Percentiles rank a stretch among this genome's conserved stretches.
Conservation (phyloP, 495 filamentous ascomycete genomes). For the Pseudoneurospora amorphoporcata region DNA sequence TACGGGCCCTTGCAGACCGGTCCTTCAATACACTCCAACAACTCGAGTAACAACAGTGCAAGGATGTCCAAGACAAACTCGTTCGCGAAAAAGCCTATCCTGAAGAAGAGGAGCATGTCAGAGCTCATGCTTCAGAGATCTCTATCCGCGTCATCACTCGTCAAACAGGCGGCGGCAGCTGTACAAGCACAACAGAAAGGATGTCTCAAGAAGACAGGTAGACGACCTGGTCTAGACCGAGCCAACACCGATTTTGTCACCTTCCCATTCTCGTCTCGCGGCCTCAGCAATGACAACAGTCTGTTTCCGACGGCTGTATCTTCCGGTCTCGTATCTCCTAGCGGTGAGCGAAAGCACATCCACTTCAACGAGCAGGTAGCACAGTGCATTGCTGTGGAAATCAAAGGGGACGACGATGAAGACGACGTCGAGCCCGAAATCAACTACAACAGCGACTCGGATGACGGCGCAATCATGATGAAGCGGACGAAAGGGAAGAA, state of each 20-base stretch:
- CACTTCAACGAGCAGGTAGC: slow-evolving; percentile 94
- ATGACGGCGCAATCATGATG: slow-evolving; percentile 81
- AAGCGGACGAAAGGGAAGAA: slow-evolving; percentile 43
- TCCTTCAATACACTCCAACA: slow-evolving; percentile 35
- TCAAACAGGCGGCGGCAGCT: slow-evolving; percentile 88
- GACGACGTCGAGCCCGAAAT: slow-evolving; percentile 44
- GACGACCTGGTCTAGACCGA: slow-evolving; percentile 38
- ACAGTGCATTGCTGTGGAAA: slow-evolving; percentile 90
- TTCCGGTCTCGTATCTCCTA: slow-evolving; percentile 58
- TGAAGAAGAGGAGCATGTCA: slow-evolving; percentile 94
- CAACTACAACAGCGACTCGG: slow-evolving; percentile 48
- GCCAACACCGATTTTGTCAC: slow-evolving; percentile 58
- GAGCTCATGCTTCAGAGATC: slow-evolving; percentile 91
- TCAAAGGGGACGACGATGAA: slow-evolving; percentile 63
- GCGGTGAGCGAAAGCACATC: slow-evolving; percentile 66
- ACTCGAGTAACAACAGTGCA: slow-evolving; percentile 41
- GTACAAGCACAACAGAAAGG: slow-evolving; percentile 79
- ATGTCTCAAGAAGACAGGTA: slow-evolving; percentile 30
- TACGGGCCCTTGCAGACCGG: slow-evolving; percentile 85
- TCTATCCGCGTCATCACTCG: slow-evolving; percentile 76
- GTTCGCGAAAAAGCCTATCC: slow-evolving; percentile 79
- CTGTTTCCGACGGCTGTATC: slow-evolving; percentile 47
- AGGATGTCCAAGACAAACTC: slow-evolving; percentile 69
- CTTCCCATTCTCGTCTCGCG: slow-evolving; percentile 45
- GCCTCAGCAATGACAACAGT: slow-evolving; percentile 47